Base-by-base conservation (phyloP, 2,329 filamentous ascomycete genomes). In the Plectosphaerella sp. region DNA sequence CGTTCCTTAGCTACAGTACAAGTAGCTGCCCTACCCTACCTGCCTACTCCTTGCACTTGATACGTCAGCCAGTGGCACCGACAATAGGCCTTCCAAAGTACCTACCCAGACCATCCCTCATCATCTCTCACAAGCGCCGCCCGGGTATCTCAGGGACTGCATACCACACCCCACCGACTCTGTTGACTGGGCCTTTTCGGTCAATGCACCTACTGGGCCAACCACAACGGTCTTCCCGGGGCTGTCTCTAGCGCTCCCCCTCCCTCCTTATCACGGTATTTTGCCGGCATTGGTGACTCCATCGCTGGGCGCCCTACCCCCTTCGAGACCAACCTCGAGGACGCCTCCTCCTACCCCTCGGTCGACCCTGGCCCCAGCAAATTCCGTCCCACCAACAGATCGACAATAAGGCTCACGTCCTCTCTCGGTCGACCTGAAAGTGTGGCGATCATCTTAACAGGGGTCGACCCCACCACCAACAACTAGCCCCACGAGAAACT, bases 371-470 rank as follows among this genome's bases (percentile, higher is more conserved):
- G 35, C 28, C 35, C 47, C 47, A 48, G 36, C 37, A 36, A 39
- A 35, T 35, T 35, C 37, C 20, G 37, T 39, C 47, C 47, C 47
- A 39, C 47, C 47, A 48, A 25, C 47, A 41, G 47, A 48, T 48
- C 47, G 47, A 22, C 47, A 39, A 41, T 24, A 41, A 48, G 47
- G 37, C 47, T 48, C 47, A 22, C 37, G 47, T 22, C 47, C 35
- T 39, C 39, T 35, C 22, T 48, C 35, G 47, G 47, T 37, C 47
- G 39, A 39, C 47, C 47, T 48, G 35, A 48, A 22, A 39, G 36
- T 41, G 47, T 48, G 47, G 47, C 47, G 47, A 48, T 48, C 47
- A 48, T 41, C 33, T 35, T 39, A 24, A 39, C 47, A 48, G 39
- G 46, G 47, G 37, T 48, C 28, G 35, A 36, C 47, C 33, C 33